phyloP scores from a whole-genome alignment of 2,329 filamentous ascomycete genomes.

The Fusarium cicatricum region DNA sequence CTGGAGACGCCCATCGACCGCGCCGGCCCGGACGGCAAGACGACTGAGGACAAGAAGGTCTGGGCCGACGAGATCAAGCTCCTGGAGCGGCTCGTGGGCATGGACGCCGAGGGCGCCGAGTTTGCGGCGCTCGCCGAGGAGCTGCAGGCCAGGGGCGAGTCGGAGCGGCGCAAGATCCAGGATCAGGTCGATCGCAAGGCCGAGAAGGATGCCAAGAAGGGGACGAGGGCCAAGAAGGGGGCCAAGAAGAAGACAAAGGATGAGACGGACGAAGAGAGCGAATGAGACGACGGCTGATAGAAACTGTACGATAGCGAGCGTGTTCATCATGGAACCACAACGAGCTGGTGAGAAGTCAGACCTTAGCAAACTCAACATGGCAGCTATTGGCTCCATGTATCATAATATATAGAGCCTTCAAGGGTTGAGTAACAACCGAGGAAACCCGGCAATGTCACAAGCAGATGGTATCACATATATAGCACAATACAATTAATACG shows the following conservation, averaged over 20 bases:
- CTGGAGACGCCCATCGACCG: conserved; percentile 94
- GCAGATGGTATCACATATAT: no score
- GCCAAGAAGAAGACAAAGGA: conserved; percentile 49
- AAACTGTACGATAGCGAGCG: not conserved
- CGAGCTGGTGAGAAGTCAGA: no score
- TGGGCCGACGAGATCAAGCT: conserved; percentile 97
- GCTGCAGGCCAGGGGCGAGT: conserved; percentile 72
- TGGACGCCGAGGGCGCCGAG: conserved; percentile 78
- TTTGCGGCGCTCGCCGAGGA: conserved; percentile 72
- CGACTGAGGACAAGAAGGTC: conserved; percentile 78
- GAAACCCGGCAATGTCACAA: no score
- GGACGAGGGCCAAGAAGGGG: conserved; percentile 25
- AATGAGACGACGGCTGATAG: conserved; percentile 23
- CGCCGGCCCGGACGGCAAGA: conserved; percentile 70
- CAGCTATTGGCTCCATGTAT: no score
- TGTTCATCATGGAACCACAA: no score
- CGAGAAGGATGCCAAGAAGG: conserved; percentile 62
- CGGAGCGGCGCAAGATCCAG: conserved; percentile 77
- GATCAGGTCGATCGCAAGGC: conserved; percentile 81
- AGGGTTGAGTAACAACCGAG: no score
- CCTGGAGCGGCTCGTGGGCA: conserved; percentile 85
- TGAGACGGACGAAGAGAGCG: conserved; percentile 47
- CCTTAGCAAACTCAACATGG: no score
- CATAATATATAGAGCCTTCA: no score
- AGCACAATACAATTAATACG: no score